These are phyloP conservation scores for Cordyceps pruinosa DNA, from an alignment of 2,329 filamentous ascomycete genomes.

Conservation along the genomic window DNA sequence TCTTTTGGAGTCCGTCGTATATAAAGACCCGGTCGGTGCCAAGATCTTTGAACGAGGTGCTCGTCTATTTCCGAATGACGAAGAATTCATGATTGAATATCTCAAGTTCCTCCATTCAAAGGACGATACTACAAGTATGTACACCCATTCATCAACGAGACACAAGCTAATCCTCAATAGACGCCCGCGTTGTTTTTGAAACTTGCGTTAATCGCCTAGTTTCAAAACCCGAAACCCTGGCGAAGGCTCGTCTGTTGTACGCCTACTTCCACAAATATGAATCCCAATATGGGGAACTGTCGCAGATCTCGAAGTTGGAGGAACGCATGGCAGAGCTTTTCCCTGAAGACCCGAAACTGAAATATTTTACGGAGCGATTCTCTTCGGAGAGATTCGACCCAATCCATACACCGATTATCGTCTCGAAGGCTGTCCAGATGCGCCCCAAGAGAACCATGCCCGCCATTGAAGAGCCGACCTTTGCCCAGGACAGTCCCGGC, in stretches of 20 bases:
- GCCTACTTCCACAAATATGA: conserved; percentile 93
- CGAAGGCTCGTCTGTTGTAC: conserved; percentile 78
- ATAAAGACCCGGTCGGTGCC: conserved; percentile 84
- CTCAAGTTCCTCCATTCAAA: conserved; percentile 88
- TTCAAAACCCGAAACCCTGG: conserved; percentile 64
- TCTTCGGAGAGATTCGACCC: conserved; percentile 69
- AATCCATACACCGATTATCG: conserved; percentile 69
- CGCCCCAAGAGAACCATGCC: conserved; percentile 52
- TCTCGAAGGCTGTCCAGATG: conserved; percentile 75
- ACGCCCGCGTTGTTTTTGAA: conserved; percentile 93
- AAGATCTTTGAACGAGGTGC: conserved; percentile 95
- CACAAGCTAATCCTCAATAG: conserved; percentile 37
- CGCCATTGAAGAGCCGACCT: conserved; percentile 45
- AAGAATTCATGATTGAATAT: conserved; percentile 90
- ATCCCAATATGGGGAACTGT: conserved; percentile 85
- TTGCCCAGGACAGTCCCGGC: conserved; percentile 39
- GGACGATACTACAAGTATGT: conserved; percentile 88
- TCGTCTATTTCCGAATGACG: conserved; percentile 88
- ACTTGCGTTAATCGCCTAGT: conserved; percentile 80
- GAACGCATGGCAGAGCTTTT: conserved; percentile 91
- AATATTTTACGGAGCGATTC: conserved; percentile 71
- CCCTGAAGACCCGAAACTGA: conserved; percentile 73
- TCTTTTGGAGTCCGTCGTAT: conserved; percentile 89
- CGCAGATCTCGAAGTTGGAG: conserved; percentile 85
- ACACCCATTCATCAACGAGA: too few relatives aligned